These are phyloP conservation scores for Psilocybe subaeruginosa DNA, from an alignment of 768 basidiomycete genomes.

Conservation along the genomic window DNA sequence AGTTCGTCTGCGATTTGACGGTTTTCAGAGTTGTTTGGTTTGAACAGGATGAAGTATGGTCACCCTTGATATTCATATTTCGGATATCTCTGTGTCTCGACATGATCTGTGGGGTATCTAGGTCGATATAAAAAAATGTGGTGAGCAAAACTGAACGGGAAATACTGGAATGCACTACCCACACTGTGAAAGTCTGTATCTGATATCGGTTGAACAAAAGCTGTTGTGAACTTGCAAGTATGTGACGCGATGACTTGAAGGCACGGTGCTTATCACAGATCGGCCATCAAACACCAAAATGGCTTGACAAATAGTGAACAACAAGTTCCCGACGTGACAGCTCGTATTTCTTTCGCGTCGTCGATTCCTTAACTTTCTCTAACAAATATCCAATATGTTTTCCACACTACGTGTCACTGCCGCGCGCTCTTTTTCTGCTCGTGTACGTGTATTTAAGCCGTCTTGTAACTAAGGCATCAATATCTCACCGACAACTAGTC, in stretches of 20 bases:
- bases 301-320: constrained; percentile 16
- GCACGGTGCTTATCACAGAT: constrained; percentile 5
- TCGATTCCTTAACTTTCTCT: neutral
- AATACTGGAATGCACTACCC: too few species aligned
- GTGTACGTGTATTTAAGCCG: constrained; percentile 43
- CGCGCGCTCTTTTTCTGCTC: constrained; percentile 38
- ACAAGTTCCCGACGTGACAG: constrained; percentile 8
- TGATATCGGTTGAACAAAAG: too few species aligned
- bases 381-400: constrained; percentile 45
- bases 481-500: constrained; percentile 39
- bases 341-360: neutral
- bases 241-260: too few species aligned
- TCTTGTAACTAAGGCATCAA: neutral
- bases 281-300: constrained; percentile 3
- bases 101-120: constrained; percentile 48
- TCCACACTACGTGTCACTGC: constrained; percentile 43
- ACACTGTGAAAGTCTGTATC: too few species aligned
- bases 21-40: neutral
- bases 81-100: constrained; percentile 91
- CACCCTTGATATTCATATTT: constrained; percentile 82
- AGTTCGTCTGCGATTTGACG: constrained; percentile 67
- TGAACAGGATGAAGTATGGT: constrained; percentile 5
- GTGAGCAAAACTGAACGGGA: too few species aligned
- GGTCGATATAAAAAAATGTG: neutral
- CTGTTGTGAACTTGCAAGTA: too few species aligned